Conservation (phyloP, 306 rosid species). For the Styphnolobium japonicum region DNA sequence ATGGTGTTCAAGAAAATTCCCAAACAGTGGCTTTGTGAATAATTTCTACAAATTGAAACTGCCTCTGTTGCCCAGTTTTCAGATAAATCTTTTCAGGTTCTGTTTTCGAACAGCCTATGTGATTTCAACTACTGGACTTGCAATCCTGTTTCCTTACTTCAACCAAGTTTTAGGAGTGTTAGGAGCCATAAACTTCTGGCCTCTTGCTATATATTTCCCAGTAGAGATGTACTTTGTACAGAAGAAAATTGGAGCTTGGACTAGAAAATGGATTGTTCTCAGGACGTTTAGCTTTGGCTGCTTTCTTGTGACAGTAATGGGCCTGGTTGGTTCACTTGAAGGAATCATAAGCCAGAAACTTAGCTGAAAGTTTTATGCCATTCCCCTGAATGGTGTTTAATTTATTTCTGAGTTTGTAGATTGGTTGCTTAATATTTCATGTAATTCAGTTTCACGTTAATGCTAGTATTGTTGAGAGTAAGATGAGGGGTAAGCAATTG, state of each 20-base stretch:
- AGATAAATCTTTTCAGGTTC: conserved; percentile 43
- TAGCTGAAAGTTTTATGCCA: neutral
- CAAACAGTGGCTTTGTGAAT: conserved; percentile 50
- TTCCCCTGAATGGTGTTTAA: neutral
- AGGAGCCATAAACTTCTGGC: conserved; percentile 74
- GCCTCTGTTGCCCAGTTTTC: conserved; percentile 42
- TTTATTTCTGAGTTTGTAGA: neutral
- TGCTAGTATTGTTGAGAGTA: neutral
- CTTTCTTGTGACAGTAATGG: conserved; percentile 49
- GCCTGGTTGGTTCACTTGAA: conserved; percentile 1
- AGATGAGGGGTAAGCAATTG: neutral
- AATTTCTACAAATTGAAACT: conserved; percentile 37
- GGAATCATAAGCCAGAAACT: conserved; percentile 6
- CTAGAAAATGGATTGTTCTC: conserved; percentile 49
- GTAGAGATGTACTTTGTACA: conserved; percentile 67
- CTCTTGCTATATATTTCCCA: conserved; percentile 61
- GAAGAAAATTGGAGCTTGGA: conserved; percentile 54
- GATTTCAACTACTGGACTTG: conserved; percentile 47
- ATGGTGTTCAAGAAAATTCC: conserved; percentile 44
- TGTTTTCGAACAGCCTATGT: conserved; percentile 56
- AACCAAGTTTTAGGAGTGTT: conserved; percentile 57
- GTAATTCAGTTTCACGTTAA: neutral
- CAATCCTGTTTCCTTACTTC: conserved; percentile 61
- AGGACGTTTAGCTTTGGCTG: conserved; percentile 49
- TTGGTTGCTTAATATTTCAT: neutral